A percentile compares a stretch with the other conserved stretches of the same genome.
Evolutionary conservation across 768 basidiomycete species (phyloP).

Genomic region (Lactarius hengduanensis): DNA sequence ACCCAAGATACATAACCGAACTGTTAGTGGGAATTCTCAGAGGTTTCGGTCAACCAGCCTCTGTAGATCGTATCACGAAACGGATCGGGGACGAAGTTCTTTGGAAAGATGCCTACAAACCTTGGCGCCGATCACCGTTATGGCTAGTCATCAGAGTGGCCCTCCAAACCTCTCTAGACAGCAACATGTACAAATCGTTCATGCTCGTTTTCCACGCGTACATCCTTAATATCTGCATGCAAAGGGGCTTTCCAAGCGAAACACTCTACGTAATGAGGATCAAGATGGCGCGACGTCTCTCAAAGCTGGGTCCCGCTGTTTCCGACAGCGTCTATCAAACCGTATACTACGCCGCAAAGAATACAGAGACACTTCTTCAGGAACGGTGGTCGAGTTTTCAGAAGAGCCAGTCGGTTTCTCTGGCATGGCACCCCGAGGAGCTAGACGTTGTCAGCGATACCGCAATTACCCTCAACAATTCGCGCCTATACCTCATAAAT

Average conservation of each 20-base stretch:
- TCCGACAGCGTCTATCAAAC: background rate
- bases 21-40: background rate
- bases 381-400: background rate
- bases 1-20: background rate
- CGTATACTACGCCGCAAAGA: background rate
- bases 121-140: constrained; percentile 9
- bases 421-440: background rate
- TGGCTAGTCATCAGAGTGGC: constrained; percentile 36
- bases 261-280: background rate
- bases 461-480: background rate
- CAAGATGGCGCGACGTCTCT: background rate
- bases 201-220: background rate
- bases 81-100: background rate
- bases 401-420: background rate
- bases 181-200: background rate
- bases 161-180: constrained; percentile 32
- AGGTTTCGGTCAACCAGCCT: constrained; percentile 37
- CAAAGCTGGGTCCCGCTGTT: background rate
- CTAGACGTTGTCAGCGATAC: background rate
- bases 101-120: constrained; percentile 29
- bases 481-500: background rate
- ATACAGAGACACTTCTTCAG: background rate
- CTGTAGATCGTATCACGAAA: constrained; percentile 24
- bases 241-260: background rate
- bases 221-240: background rate